Evolutionary conservation across 1,284 basidiomycete species (phyloP).

Genomic region (Mycosarcoma mackinlayi): DNA sequence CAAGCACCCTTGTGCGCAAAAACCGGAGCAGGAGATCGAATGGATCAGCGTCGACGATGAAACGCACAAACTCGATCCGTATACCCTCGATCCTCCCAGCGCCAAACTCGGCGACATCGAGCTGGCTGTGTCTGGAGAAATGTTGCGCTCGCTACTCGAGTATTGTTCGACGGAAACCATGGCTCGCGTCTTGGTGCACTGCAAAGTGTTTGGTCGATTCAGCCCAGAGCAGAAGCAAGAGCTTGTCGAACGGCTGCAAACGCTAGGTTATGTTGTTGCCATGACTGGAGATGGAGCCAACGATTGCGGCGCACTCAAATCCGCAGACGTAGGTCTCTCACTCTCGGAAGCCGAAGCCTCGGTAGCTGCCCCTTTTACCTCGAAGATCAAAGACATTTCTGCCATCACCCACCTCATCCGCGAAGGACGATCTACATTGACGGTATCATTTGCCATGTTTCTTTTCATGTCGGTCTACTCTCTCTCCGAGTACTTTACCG

Average conservation of each 20-base stretch:
- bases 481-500: conserved; percentile 53
- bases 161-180: conserved; percentile 41
- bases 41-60: conserved; percentile 47
- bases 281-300: conserved; percentile 55
- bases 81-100: conserved; percentile 34
- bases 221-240: conserved; percentile 56
- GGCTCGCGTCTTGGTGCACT: conserved; percentile 36
- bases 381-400: conserved; percentile 32
- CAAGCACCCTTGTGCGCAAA: too few species aligned
- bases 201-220: conserved; percentile 51
- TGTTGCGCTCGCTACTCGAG: conserved; percentile 29
- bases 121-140: conserved; percentile 50
- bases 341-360: conserved; percentile 52
- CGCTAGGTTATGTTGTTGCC: conserved; percentile 34
- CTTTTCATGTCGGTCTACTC: conserved; percentile 46
- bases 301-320: conserved; percentile 52
- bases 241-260: conserved; percentile 49
- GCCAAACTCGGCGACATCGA: conserved; percentile 32
- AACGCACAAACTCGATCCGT: conserved; percentile 32
- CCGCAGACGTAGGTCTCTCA: conserved; percentile 52
- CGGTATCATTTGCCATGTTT: conserved; percentile 44
- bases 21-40: conserved; percentile 18
- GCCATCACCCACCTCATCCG: conserved; percentile 34
- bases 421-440: conserved; percentile 44
- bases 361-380: conserved; percentile 54